A percentile compares a stretch with the other conserved stretches of the same genome.
Conservation (phyloP, 1,284 basidiomycete genomes). For the Ceratobasidium sp. region DNA sequence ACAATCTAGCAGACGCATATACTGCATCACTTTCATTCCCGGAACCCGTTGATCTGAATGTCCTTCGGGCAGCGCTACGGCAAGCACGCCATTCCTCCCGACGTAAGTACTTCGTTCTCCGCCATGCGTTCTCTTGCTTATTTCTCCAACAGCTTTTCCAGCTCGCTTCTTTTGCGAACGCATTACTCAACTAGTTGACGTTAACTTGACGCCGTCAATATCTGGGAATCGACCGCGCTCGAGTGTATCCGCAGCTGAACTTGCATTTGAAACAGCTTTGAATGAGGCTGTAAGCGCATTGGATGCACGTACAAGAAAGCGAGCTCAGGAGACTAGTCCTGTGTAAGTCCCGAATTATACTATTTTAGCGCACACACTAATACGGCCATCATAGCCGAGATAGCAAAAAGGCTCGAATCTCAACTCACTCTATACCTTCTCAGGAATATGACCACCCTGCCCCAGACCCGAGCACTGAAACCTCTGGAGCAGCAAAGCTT, state of each 20-base stretch:
- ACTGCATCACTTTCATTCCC: slow-evolving; percentile 12
- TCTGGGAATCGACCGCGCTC: slow-evolving; percentile 23
- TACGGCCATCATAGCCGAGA: slow-evolving; percentile 6
- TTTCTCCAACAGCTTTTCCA: slow-evolving; percentile 5
- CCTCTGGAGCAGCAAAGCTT: slow-evolving; percentile 24
- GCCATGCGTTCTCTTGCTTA: neutral
- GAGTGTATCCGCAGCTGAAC: slow-evolving; percentile 2
- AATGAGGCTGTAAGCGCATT: neutral
- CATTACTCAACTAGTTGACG: slow-evolving; percentile 25
- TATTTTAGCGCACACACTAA: neutral
- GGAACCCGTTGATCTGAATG: slow-evolving; percentile 28
- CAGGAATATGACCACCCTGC: slow-evolving; percentile 2
- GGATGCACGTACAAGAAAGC: slow-evolving; percentile 31
- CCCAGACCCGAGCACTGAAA: neutral
- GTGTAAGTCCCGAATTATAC: slow-evolving; percentile 13
- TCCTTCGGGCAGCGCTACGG: slow-evolving; percentile 11
- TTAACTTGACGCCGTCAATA: slow-evolving; percentile 7
- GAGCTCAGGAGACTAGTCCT: slow-evolving; percentile 12
- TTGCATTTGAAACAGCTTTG: slow-evolving; percentile 13
- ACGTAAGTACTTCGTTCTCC: neutral
- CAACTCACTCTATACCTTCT: neutral
- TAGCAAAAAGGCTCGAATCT: slow-evolving; percentile 14
- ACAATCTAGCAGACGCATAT: slow-evolving; percentile 28
- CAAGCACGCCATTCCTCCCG: slow-evolving; percentile 21
- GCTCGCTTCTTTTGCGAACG: slow-evolving; percentile 31